Conservation (phyloP, 805 yeast genomes). For the Yamadazyma insecticola region DNA sequence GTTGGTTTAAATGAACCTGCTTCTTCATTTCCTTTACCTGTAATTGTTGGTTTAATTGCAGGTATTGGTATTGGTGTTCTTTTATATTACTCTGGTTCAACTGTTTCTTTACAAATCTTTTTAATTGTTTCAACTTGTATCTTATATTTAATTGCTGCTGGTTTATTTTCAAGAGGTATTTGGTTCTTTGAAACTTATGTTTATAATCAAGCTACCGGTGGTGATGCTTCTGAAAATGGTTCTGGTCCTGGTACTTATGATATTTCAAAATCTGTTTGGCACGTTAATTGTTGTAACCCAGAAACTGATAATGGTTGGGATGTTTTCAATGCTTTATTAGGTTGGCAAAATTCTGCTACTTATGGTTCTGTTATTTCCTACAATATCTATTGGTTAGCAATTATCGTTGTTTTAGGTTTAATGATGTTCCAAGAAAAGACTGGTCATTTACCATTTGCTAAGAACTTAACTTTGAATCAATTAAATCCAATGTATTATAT, state of each 20-base stretch:
- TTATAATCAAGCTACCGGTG: conserved; percentile 71
- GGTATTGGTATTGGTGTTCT: conserved; percentile 69
- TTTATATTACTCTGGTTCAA: conserved; percentile 78
- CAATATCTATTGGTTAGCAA: conserved; percentile 77
- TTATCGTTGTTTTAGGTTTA: conserved; percentile 43
- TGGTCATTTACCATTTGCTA: conserved; percentile 74
- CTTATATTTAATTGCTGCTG: conserved; percentile 85
- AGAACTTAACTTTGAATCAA: conserved; percentile 30
- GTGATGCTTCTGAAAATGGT: conserved; percentile 92
- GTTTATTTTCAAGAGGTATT: conserved; percentile 87
- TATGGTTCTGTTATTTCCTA: conserved; percentile 87
- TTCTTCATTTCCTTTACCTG: conserved; percentile 89
- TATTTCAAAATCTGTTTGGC: conserved; percentile 79
- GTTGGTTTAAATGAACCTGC: conserved; percentile 34
- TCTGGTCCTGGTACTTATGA: conserved; percentile 95
- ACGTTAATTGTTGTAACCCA: conserved; percentile 96
- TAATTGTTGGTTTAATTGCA: conserved; percentile 75
- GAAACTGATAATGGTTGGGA: conserved; percentile 94
- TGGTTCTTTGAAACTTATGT: conserved; percentile 79
- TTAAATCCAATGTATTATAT: conserved; percentile 75
- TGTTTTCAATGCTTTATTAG: conserved; percentile 87
- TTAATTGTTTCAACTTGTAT: conserved; percentile 84
- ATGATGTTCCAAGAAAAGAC: conserved; percentile 80
- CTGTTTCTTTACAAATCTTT: conserved; percentile 80
- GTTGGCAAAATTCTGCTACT: conserved; percentile 97